A percentile compares a stretch with the other conserved stretches of the same genome.
Conservation (phyloP, 179 eudicot species). For the Silene coronaria region DNA sequence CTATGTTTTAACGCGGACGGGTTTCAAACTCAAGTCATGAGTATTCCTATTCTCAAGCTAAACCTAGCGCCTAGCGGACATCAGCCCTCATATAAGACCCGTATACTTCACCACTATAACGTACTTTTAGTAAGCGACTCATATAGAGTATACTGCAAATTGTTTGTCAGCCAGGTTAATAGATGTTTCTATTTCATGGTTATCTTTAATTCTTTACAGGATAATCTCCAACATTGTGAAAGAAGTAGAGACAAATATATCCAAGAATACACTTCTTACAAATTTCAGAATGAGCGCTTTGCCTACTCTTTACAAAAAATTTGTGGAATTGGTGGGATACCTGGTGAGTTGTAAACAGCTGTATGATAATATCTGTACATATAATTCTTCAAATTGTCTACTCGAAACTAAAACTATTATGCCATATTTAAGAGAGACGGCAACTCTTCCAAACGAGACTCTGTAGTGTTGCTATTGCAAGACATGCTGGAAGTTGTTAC, state of each 20-base stretch:
- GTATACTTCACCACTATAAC: background rate
- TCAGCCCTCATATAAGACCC: background rate
- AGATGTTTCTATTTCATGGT: background rate
- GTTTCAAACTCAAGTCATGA: background rate
- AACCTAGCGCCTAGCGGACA: background rate
- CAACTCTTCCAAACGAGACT: constrained; percentile 55
- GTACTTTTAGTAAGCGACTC: constrained; percentile 6
- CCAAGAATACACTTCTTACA: constrained; percentile 60
- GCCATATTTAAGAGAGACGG: constrained; percentile 66
- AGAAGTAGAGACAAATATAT: constrained; percentile 75
- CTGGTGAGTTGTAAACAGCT: constrained; percentile 50
- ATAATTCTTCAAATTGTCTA: background rate
- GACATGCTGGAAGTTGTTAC: constrained; percentile 97
- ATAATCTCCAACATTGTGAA: constrained; percentile 64
- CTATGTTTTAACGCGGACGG: background rate
- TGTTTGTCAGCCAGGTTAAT: background rate
- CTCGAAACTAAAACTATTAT: constrained; percentile 13
- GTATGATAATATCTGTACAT: background rate
- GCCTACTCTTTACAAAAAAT: constrained; percentile 66
- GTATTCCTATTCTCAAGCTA: background rate
- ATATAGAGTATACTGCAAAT: background rate
- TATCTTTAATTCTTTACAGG: constrained; percentile 38
- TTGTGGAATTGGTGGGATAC: constrained; percentile 75
- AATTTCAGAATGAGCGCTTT: constrained; percentile 84
- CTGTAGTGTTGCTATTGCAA: constrained; percentile 76